Evolutionary conservation across 164 flowering plant species (phyloP).

Genomic region (Pachysandra terminalis): DNA sequence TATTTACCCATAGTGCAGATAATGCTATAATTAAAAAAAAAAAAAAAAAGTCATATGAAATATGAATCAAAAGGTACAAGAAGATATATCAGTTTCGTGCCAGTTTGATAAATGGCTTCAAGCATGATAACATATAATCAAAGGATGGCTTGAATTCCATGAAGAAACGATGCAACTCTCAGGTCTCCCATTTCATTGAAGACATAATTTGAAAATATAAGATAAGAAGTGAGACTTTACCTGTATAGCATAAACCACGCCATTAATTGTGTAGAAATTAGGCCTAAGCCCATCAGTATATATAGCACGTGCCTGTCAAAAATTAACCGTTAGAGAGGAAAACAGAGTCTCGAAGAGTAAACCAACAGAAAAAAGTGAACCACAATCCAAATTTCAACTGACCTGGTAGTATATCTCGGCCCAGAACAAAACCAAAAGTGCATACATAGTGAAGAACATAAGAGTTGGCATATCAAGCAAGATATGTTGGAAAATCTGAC

Average conservation of each 20-base stretch:
- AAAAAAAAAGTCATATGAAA: too few relatives aligned
- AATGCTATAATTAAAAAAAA: too few relatives aligned
- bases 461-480: slow-evolving; percentile 93
- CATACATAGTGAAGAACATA: slow-evolving; percentile 90
- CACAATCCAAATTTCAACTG: slow-evolving; percentile 15
- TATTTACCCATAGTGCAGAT: too few relatives aligned
- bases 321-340: neutral
- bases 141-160: neutral
- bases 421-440: slow-evolving; percentile 91
- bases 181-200: neutral
- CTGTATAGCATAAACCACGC: slow-evolving; percentile 74
- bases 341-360: neutral
- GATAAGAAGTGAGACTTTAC: slow-evolving; percentile 30
- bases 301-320: slow-evolving; percentile 78
- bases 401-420: slow-evolving; percentile 98
- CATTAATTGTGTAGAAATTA: slow-evolving; percentile 73
- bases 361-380: neutral
- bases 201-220: slow-evolving; percentile 6
- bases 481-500: slow-evolving; percentile 71
- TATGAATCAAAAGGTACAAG: too few relatives aligned
- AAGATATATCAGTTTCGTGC: too few relatives aligned
- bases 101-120: too few relatives aligned
- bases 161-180: neutral
- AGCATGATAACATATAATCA: too few relatives aligned
- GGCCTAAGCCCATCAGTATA: slow-evolving; percentile 88